Conservation (phyloP, 2,329 filamentous ascomycete genomes). For the Claviceps lovelessii region DNA sequence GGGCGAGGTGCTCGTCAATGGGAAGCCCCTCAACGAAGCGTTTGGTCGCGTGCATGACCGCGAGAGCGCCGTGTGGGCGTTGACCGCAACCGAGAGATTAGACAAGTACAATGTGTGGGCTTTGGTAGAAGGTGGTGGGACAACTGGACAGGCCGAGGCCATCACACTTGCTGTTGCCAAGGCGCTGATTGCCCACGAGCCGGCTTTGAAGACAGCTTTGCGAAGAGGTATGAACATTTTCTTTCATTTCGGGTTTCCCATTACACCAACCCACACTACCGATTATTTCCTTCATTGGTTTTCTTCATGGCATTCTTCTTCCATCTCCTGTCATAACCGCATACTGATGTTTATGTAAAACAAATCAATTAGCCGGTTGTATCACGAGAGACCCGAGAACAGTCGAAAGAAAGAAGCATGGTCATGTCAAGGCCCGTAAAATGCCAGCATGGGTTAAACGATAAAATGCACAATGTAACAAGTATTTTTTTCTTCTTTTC, state of each 20-base stretch:
- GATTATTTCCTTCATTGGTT: neutral
- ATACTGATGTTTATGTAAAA: neutral
- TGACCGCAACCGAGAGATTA: slow-evolving; percentile 66
- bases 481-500: neutral
- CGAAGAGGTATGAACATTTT: slow-evolving; percentile 58
- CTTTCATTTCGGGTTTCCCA: neutral
- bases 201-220: slow-evolving; percentile 72
- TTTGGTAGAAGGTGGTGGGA: slow-evolving; percentile 69
- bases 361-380: slow-evolving; percentile 56
- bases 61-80: slow-evolving; percentile 83
- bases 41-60: slow-evolving; percentile 87
- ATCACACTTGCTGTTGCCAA: slow-evolving; percentile 81
- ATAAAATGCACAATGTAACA: slow-evolving; percentile 19
- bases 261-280: neutral
- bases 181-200: slow-evolving; percentile 80
- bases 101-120: slow-evolving; percentile 98
- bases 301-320: neutral
- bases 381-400: slow-evolving; percentile 80
- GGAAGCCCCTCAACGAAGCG: slow-evolving; percentile 63
- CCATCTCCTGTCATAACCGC: neutral
- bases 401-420: slow-evolving; percentile 97
- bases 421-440: slow-evolving; percentile 92
- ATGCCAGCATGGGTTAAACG: slow-evolving; percentile 95
- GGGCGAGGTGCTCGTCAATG: slow-evolving; percentile 81
- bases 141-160: slow-evolving; percentile 90